Evolutionary conservation across 2,329 filamentous ascomycete genomes (phyloP).

Genomic region (Aspergillus aculeatus): DNA sequence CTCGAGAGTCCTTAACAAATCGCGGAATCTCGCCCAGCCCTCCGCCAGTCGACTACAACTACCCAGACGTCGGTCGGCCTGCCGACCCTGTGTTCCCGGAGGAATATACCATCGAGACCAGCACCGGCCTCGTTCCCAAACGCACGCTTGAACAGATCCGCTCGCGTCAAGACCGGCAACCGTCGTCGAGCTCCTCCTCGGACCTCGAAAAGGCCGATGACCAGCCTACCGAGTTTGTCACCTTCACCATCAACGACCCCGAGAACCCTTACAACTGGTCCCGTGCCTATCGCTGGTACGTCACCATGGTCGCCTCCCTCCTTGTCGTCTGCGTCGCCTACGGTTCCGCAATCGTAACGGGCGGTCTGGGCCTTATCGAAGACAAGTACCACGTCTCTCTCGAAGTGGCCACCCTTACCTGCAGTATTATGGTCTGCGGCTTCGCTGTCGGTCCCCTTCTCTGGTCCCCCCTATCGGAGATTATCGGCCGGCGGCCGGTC

Average conservation of each 20-base stretch:
- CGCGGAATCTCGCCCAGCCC: conserved; percentile 24
- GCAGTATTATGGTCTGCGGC: conserved; percentile 73
- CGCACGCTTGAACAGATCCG: conserved; percentile 13
- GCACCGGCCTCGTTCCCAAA: conserved; percentile 15
- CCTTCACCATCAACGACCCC: conserved; percentile 66
- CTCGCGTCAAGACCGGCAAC: conserved; percentile 1
- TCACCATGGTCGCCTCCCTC: conserved; percentile 74
- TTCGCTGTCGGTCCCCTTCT: conserved; percentile 59
- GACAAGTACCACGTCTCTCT: conserved; percentile 65
- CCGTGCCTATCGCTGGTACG: conserved; percentile 71
- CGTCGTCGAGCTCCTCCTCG: neutral
- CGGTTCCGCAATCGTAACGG: conserved; percentile 69
- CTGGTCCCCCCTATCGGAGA: conserved; percentile 33
- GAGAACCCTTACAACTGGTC: conserved; percentile 80
- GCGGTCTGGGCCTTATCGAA: conserved; percentile 64
- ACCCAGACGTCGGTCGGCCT: conserved; percentile 24
- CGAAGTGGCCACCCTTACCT: conserved; percentile 69
- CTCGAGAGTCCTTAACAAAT: conserved; percentile 23
- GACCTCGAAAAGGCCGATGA: conserved; percentile 30
- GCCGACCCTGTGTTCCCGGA: conserved; percentile 15
- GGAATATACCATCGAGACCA: conserved; percentile 16
- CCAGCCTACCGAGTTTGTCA: conserved; percentile 46
- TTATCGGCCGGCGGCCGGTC: conserved; percentile 33
- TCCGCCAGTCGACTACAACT: conserved; percentile 29
- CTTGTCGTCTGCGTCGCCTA: conserved; percentile 70